phyloP scores from a whole-genome alignment of 768 basidiomycete species.

The Hericium erinaceus region DNA sequence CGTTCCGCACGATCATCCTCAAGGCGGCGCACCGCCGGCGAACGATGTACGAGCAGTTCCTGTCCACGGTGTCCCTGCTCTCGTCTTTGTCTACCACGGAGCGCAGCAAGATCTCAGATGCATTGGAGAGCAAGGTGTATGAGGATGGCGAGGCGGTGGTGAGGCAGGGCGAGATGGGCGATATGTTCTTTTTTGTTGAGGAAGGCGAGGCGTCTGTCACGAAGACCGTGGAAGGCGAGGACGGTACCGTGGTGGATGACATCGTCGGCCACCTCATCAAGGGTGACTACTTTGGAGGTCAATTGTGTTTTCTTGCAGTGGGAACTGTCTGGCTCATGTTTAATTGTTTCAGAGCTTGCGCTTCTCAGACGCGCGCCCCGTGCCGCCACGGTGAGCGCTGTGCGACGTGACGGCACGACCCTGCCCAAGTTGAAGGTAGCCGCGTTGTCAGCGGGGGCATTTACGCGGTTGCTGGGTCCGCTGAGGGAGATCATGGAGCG shows the following conservation, averaged over 20 bases:
- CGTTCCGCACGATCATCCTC: constrained; percentile 95
- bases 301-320: no score
- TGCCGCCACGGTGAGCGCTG: constrained; percentile 92
- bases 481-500: constrained; percentile 90
- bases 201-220: constrained; percentile 86
- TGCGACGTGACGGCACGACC: constrained; percentile 33
- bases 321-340: constrained; percentile 16
- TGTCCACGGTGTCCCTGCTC: constrained; percentile 83
- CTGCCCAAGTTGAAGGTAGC: constrained; percentile 80
- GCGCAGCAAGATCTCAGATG: constrained; percentile 95
- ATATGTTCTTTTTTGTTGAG: constrained; percentile 97
- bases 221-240: constrained; percentile 55
- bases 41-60: constrained; percentile 94
- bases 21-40: constrained; percentile 85
- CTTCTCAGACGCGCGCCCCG: constrained; percentile 82
- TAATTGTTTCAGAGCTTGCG: constrained; percentile 61
- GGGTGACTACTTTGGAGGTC: constrained; percentile 98
- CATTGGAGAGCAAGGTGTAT: constrained; percentile 76
- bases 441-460: constrained; percentile 85
- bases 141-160: constrained; percentile 84
- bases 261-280: constrained; percentile 70
- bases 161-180: constrained; percentile 87
- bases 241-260: constrained; percentile 52
- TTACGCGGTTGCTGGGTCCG: constrained; percentile 89
- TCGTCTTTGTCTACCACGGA: constrained; percentile 81